phyloP scores from a whole-genome alignment of 2,329 filamentous ascomycete species.

The Aspergillus udagawae region DNA sequence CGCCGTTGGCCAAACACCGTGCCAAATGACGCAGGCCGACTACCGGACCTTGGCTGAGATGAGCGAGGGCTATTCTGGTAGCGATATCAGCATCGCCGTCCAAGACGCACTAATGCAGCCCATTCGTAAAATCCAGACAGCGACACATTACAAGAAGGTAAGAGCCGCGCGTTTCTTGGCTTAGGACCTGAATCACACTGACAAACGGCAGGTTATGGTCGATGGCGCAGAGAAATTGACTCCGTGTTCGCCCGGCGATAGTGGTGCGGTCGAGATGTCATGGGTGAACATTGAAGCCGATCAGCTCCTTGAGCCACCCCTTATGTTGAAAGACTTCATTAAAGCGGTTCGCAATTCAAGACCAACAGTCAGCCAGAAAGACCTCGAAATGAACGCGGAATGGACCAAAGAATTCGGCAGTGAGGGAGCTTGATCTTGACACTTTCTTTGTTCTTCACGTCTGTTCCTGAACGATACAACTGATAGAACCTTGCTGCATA shows the following conservation, averaged over 20 bases:
- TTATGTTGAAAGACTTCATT: constrained; percentile 87
- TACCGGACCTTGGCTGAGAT: constrained; percentile 74
- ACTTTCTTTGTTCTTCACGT: background rate
- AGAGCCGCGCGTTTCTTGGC: constrained; percentile 4
- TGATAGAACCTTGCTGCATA: constrained; percentile 4
- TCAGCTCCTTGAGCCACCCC: constrained; percentile 76
- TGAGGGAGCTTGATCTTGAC: constrained; percentile 60
- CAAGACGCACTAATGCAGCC: constrained; percentile 98
- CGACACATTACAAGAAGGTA: constrained; percentile 96
- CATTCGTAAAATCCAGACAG: constrained; percentile 91
- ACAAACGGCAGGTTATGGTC: constrained; percentile 57
- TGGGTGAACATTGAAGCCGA: constrained; percentile 87
- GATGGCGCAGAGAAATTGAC: constrained; percentile 62
- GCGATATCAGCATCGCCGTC: constrained; percentile 92
- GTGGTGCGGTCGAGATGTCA: constrained; percentile 83
- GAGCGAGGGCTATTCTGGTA: constrained; percentile 92
- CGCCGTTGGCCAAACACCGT: constrained; percentile 88
- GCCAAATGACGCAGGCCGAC: constrained; percentile 72
- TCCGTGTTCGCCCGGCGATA: constrained; percentile 89
- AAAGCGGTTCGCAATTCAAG: constrained; percentile 84
- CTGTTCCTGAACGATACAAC: constrained; percentile 2
- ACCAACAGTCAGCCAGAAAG: constrained; percentile 84
- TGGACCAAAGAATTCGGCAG: constrained; percentile 97
- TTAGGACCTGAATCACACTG: constrained; percentile 2
- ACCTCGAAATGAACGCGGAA: constrained; percentile 77